Evolutionary conservation across 495 filamentous ascomycete genomes (phyloP).

Genomic region (Penicillium herquei): DNA sequence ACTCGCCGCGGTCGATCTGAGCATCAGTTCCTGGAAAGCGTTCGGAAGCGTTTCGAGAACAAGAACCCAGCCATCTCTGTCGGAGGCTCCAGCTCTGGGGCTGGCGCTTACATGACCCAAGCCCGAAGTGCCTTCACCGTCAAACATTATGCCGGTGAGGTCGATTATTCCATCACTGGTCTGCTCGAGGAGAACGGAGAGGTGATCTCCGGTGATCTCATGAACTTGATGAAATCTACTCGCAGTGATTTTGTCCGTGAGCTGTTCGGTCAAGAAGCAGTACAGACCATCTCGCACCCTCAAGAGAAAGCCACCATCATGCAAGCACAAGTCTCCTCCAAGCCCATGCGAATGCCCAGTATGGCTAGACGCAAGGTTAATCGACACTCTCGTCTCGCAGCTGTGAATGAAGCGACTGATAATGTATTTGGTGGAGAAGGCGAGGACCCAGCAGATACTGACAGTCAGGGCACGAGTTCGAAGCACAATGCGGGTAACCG

Average conservation of each 20-base stretch:
- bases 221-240: conserved; percentile 89
- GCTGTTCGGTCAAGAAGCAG: conserved; percentile 88
- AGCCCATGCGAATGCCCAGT: conserved; percentile 86
- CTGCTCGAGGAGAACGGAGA: conserved; percentile 94
- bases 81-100: conserved; percentile 67
- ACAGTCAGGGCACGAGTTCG: conserved; percentile 44
- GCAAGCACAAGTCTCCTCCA: conserved; percentile 94
- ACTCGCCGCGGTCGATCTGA: conserved; percentile 85
- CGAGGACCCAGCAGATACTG: conserved; percentile 55
- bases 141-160: conserved; percentile 92
- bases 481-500: conserved; percentile 29
- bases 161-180: conserved; percentile 87
- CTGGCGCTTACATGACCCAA: conserved; percentile 76
- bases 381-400: conserved; percentile 38
- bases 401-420: not conserved
- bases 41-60: conserved; percentile 88
- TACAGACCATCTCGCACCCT: conserved; percentile 87
- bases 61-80: conserved; percentile 89
- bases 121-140: conserved; percentile 78
- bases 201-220: conserved; percentile 89
- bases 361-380: conserved; percentile 75
- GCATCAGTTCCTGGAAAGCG: conserved; percentile 81
- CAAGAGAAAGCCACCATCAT: conserved; percentile 87
- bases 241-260: conserved; percentile 84
- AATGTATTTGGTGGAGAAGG: conserved; percentile 31